Evolutionary conservation across 108 stramenopile genomes (phyloP), one percentile per base, ranked within the genome.

Genomic region (Skeletonema costatum): DNA sequence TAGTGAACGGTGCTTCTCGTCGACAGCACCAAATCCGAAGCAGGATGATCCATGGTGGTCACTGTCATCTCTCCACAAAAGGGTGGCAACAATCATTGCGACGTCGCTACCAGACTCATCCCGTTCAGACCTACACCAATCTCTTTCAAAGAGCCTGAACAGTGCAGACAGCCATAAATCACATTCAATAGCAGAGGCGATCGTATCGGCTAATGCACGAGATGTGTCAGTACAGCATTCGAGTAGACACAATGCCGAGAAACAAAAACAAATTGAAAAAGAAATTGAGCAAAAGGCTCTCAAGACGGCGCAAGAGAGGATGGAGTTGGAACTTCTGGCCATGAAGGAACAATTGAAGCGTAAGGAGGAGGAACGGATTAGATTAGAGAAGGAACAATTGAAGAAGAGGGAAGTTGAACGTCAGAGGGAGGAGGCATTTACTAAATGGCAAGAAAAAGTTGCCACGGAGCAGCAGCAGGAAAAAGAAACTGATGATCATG

Each of bases 31-130:
- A 51, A 4, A 51, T 51, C 50, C 50, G 17, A 19, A 51, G n/a
- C 50, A 51, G 19, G 21, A 62, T 25, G 71, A 72, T 17, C 73
- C 73, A n/a, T 74, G 73, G 73, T 74, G 73, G 73, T 53, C 64
- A 13, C 64, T 74, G 4, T 74, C 73, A 29, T 64, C 73, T 25
- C 73, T 74, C 7, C 73, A 74, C 39, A 74, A 74, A 74, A 29
- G 46, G 19, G 73, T 74, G 2, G 73, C 73, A 2, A 74, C 73
- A 33, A 39, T 74, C 6, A 56, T 74, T 36, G 73, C 50, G 13
- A 64, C 63, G 17, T 74, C 73, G 2, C 73, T 74, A n/a, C 63
- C 73, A 53, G 73, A 74, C 3, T 44, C 62, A n/a, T 48, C 35
- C 4, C 73, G 62, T 31, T 64, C 61, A 7, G 72, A 32, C 30